These are phyloP conservation scores for Mucor saturninus DNA, from an alignment of 371 early-diverging fungal species.

Conservation along the genomic window DNA sequence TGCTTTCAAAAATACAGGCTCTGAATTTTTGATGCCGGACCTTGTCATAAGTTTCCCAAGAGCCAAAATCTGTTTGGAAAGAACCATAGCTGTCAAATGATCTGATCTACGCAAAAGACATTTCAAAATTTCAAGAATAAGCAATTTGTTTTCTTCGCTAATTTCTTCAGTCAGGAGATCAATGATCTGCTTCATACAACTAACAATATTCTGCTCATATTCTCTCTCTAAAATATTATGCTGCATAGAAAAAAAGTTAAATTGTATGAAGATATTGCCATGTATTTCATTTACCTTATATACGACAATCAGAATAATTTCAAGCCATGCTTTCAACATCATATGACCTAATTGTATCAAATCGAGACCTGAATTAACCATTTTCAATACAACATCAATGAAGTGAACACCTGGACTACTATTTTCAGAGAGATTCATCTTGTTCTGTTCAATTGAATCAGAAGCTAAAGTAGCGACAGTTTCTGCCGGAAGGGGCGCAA, in stretches of 20 bases:
- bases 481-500: constrained; percentile 51
- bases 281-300: constrained; percentile 53
- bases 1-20: constrained; percentile 61
- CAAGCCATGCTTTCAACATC: constrained; percentile 62
- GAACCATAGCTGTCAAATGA: constrained; percentile 63
- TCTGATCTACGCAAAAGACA: constrained; percentile 61
- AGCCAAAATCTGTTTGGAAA: constrained; percentile 65
- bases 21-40: constrained; percentile 44
- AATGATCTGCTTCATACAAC: constrained; percentile 53
- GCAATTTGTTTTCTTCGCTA: constrained; percentile 64
- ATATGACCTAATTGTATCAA: constrained; percentile 48
- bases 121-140: constrained; percentile 61
- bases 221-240: constrained; percentile 54
- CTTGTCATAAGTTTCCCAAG: constrained; percentile 63
- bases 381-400: constrained; percentile 54
- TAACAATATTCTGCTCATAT: constrained; percentile 47
- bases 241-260: constrained; percentile 21
- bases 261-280: neutral
- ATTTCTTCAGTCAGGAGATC: constrained; percentile 51
- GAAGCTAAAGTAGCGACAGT: constrained; percentile 45
- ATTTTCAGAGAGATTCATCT: constrained; percentile 44
- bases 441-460: constrained; percentile 39
- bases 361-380: constrained; percentile 52
- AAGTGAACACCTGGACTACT: constrained; percentile 53
- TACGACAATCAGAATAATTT: constrained; percentile 57